A percentile compares a stretch with the other conserved stretches of the same genome.
These are phyloP conservation scores for Pezicula neosporulosa DNA, from an alignment of 2,329 filamentous ascomycete genomes.

Conservation along the genomic window DNA sequence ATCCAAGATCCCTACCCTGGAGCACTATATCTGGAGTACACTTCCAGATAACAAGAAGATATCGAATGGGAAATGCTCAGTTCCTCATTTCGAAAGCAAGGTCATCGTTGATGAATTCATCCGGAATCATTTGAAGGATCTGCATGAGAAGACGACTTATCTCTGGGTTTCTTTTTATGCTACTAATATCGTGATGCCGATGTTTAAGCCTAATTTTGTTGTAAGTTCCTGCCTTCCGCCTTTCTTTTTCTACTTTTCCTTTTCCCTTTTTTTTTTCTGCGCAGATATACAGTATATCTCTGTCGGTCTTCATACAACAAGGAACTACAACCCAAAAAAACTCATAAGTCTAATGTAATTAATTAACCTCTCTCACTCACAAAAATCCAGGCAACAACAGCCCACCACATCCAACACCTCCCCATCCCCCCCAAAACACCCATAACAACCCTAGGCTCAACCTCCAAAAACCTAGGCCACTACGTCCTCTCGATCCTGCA, in stretches of 20 bases:
- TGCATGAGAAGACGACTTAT: constrained; percentile 6
- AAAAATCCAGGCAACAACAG: constrained; percentile 16
- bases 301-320: background rate
- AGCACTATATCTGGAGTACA: constrained; percentile 41
- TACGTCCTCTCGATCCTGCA: constrained; percentile 30
- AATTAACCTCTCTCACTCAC: too few species aligned
- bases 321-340: too few species aligned
- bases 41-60: constrained; percentile 32
- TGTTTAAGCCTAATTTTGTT: constrained; percentile 23
- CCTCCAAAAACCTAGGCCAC: constrained; percentile 29
- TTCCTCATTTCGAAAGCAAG: constrained; percentile 32
- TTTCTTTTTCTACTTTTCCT: too few species aligned
- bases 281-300: background rate
- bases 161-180: constrained; percentile 4
- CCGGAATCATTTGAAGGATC: constrained; percentile 20
- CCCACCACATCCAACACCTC: constrained; percentile 28
- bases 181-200: constrained; percentile 16
- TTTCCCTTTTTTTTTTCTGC: too few species aligned
- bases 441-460: constrained; percentile 28
- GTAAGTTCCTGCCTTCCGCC: too few species aligned
- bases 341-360: too few species aligned
- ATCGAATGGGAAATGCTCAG: constrained; percentile 31
- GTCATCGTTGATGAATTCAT: constrained; percentile 26
- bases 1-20: constrained; percentile 33
- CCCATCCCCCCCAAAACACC: constrained; percentile 21